Conservation (phyloP, 148 eudicot genomes). For the Rhododendron simsii region DNA sequence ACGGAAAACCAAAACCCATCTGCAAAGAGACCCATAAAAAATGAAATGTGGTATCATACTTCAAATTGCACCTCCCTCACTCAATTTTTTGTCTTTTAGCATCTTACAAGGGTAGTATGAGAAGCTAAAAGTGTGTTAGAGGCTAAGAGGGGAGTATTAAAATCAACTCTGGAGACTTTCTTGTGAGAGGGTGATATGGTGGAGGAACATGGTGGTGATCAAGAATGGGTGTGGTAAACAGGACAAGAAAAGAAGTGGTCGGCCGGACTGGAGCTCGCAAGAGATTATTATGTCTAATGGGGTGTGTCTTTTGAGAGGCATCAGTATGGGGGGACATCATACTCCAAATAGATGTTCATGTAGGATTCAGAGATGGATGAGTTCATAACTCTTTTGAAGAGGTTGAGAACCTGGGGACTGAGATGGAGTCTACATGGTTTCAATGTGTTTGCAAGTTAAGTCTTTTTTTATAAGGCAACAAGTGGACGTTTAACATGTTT, state of each 20-base stretch:
- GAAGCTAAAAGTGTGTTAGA: background rate
- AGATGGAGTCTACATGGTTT: background rate
- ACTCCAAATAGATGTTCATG: background rate
- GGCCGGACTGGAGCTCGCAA: background rate
- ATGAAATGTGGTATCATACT: background rate
- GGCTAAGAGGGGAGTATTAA: background rate
- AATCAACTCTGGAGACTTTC: background rate
- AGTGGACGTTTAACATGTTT: background rate
- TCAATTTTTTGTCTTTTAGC: background rate
- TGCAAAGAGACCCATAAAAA: background rate
- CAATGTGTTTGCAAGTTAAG: background rate
- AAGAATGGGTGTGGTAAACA: background rate
- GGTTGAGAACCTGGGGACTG: background rate
- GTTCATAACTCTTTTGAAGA: background rate
- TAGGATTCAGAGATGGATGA: background rate
- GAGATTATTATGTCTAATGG: background rate
- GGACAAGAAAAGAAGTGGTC: background rate
- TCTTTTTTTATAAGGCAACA: background rate
- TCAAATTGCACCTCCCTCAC: background rate
- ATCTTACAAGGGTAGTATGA: background rate
- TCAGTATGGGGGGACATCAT: background rate
- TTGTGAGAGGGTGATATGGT: background rate
- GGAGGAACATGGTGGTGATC: background rate
- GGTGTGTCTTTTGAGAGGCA: background rate
- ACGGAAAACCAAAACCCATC: background rate